Base-by-base conservation (phyloP, 768 basidiomycete genomes). In the Termitomyces sp. region DNA sequence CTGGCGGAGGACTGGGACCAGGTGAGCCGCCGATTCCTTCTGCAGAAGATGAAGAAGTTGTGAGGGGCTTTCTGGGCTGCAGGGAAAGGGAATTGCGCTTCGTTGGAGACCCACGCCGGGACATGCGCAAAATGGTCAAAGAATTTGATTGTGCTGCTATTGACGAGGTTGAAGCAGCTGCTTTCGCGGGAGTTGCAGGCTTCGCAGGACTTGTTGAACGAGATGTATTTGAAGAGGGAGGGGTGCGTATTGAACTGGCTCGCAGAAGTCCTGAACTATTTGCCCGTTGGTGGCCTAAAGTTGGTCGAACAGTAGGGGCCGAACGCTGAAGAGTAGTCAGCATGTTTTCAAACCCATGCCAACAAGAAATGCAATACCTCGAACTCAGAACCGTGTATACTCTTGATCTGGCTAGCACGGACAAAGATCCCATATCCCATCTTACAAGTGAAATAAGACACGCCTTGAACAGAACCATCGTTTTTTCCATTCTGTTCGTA, bases 401-500 rank as follows among this genome's bases (percentile, higher is more conserved):
- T 65, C 67, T 82, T 91, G 60, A 98, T 90, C 68, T 93, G 89
- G 66, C 88, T 88, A 0, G 89, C 83, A 35, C 91, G 79, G 5
- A 98, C 86, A 67, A 99, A 98, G 28, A 98, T 89, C 46, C 97
- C 97, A 73, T 91, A 75, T 30, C 77, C 76, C 46, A 77, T 74
- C 64, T 79, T 80, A 74, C 94, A 98, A 17, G 74, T 76, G 70
- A 99, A 99, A 73, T 98, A 99, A 1, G 71, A 60, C 48, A 84
- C 71, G 16, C 88, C 93, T 35, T 86, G 77, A 8, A 99, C 89
- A 1, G 84, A 81, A 1, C 97, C 97, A 63, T 98, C 91, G 75
- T 99, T 99, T 85, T 98, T 99, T 39, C 97, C 97, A 44, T 82
- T 87, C 8, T 83, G 72, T 64, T 88, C 86, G 55, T 79, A 82